phyloP scores from a whole-genome alignment of 2,329 filamentous ascomycete genomes.

The Calcarisporium arbuscula region DNA sequence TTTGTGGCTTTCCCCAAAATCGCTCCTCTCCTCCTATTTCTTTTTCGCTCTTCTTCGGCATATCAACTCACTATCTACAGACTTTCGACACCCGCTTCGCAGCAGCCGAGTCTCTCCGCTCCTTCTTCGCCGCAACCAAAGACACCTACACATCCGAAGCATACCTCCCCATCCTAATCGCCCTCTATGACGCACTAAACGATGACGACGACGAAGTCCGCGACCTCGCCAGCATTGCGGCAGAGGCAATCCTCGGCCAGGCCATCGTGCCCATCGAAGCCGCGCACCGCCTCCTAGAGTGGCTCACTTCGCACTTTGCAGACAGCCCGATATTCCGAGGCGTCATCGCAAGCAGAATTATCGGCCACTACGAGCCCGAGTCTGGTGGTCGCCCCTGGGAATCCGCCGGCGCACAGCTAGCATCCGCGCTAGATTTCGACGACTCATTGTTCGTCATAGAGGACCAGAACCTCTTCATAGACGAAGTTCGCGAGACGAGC shows the following conservation, averaged over 20 bases:
- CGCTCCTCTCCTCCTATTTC: not conserved
- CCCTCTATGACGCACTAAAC: slow-evolving; percentile 69
- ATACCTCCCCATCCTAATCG: slow-evolving; percentile 52
- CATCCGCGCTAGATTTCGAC: slow-evolving; percentile 45
- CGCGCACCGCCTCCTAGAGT: slow-evolving; percentile 36
- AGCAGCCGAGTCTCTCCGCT: slow-evolving; percentile 47
- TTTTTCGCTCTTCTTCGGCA: not conserved
- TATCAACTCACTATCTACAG: slow-evolving; percentile 23
- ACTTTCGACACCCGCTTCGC: slow-evolving; percentile 61
- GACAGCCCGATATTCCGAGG: slow-evolving; percentile 28
- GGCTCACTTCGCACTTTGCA: slow-evolving; percentile 32
- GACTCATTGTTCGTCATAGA: slow-evolving; percentile 77
- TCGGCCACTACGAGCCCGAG: too few relatives aligned
- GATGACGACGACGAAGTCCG: slow-evolving; percentile 92
- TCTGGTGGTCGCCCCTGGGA: slow-evolving; percentile 10
- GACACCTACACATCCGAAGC: slow-evolving; percentile 18
- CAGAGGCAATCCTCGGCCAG: slow-evolving; percentile 37
- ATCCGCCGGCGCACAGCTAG: slow-evolving; percentile 33
- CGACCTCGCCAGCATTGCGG: slow-evolving; percentile 50
- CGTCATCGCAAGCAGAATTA: slow-evolving; percentile 37
- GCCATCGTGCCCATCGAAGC: slow-evolving; percentile 42
- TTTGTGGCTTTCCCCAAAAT: slow-evolving; percentile 18
- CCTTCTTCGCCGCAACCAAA: slow-evolving; percentile 34
- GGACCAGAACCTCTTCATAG: slow-evolving; percentile 90
- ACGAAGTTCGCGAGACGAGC: slow-evolving; percentile 67